Conservation (phyloP, 1,284 basidiomycete genomes). For the Trichosporon faecale region DNA sequence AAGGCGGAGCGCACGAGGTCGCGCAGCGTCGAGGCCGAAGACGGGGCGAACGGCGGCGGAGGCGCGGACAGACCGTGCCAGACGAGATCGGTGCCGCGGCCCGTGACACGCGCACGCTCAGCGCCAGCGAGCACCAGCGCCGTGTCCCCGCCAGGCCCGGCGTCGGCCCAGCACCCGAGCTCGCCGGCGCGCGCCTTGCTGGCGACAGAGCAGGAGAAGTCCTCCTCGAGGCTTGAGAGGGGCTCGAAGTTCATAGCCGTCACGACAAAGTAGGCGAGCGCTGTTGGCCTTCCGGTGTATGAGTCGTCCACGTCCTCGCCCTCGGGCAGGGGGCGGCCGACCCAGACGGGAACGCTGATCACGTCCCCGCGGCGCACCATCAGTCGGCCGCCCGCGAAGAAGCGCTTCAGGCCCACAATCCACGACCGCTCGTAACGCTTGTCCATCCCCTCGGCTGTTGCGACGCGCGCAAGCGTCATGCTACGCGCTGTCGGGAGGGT, state of each 20-base stretch:
- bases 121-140: constrained; percentile 56
- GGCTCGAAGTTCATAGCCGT: constrained; percentile 69
- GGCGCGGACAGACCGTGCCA: constrained; percentile 30
- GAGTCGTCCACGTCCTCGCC: constrained; percentile 46
- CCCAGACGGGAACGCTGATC: constrained; percentile 68
- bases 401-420: constrained; percentile 63
- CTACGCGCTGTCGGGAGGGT: constrained; percentile 67
- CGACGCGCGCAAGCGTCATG: constrained; percentile 77
- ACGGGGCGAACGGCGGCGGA: constrained; percentile 31
- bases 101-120: constrained; percentile 35
- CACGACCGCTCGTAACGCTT: constrained; percentile 70
- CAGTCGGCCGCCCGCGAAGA: constrained; percentile 61
- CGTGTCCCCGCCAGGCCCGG: constrained; percentile 61
- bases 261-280: constrained; percentile 70
- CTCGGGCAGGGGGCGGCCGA: constrained; percentile 54
- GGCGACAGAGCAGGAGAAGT: constrained; percentile 52
- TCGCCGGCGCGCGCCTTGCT: constrained; percentile 58
- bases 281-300: constrained; percentile 47
- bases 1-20: constrained; percentile 37
- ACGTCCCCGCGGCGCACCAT: constrained; percentile 78
- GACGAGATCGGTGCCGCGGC: constrained; percentile 28
- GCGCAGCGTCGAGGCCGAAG: constrained; percentile 30
- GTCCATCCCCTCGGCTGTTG: constrained; percentile 73
- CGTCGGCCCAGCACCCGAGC: constrained; percentile 82
- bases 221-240: constrained; percentile 46